Evolutionary conservation across 2,329 filamentous ascomycete genomes (phyloP), one percentile per base, ranked within the genome.

Genomic region (Beauveria australis): DNA sequence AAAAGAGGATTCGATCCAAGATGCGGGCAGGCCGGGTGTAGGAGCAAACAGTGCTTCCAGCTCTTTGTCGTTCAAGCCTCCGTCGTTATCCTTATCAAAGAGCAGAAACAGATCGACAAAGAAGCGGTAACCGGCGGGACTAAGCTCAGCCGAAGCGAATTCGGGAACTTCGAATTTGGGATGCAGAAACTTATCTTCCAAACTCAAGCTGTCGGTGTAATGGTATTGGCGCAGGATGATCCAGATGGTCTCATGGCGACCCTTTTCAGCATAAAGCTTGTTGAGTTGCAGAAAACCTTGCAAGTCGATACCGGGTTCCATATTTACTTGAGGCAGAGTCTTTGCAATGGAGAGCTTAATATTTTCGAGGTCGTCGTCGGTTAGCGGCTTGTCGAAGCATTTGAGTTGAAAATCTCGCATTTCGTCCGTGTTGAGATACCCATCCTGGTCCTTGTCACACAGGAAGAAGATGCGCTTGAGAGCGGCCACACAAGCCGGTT

Each of bases 231-330:
- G 85, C 63, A 99, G 76, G 63, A 99, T 97, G 63, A 96, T 92
- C 94, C 94, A 99, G 48, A 97, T 94, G 0, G 94, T 99, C 75
- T 99, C 94, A 71, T 99, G 94, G 14, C 94, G 89, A 14, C 94
- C 94, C 72, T 97, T 97, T 72, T 97, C 93, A 0, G 92, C 94
- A 71, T 97, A 99, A 61, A 97, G 85, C 75, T 92, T 96, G 76
- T 97, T 97, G 44, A 99, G 78, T 65, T 93, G 85, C 53, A 99
- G 76, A 69, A 99, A 99, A 0, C 91, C 92, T 43, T 81, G 82
- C 65, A 90, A 83, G 64, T 92, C 89, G 65, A 99, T 89, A 1
- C 93, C 94, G 47, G 79, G 83, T 33, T 85, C 81, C 2, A 84
- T 79, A 26, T 85, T 81, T 0, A 85, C 83, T 3, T 81, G 79